Percentiles rank a stretch among this genome's conserved stretches.
These are phyloP conservation scores for Drechslera avenae DNA, from an alignment of 2,329 filamentous ascomycete genomes.

Conservation along the genomic window DNA sequence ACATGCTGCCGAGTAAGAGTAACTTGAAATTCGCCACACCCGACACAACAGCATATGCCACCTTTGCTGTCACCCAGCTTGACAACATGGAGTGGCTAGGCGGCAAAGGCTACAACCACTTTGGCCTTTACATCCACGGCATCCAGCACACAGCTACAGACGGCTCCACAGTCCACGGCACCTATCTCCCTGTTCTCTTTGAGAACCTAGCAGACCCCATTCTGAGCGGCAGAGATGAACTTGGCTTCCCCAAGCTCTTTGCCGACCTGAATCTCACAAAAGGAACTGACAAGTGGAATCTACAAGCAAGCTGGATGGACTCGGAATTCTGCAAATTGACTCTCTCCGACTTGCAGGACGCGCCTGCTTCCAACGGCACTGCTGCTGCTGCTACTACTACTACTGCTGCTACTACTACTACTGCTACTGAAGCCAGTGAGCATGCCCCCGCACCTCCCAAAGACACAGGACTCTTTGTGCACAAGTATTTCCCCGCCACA, in stretches of 20 bases:
- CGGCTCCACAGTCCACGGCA: slow-evolving; percentile 52
- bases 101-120: slow-evolving; percentile 61
- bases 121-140: slow-evolving; percentile 67
- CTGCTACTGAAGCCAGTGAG: no score
- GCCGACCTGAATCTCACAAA: slow-evolving; percentile 56
- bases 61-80: slow-evolving; percentile 48
- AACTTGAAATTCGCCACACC: slow-evolving; percentile 46
- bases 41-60: slow-evolving; percentile 48
- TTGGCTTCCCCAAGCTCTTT: slow-evolving; percentile 66
- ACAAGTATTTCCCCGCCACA: slow-evolving; percentile 64
- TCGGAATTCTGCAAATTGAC: slow-evolving; percentile 42
- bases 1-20: slow-evolving; percentile 44
- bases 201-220: slow-evolving; percentile 66
- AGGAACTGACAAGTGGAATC: slow-evolving; percentile 43
- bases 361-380: slow-evolving; percentile 11
- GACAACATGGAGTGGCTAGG: slow-evolving; percentile 65
- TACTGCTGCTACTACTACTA: not conserved
- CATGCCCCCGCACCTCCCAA: slow-evolving; percentile 2
- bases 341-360: slow-evolving; percentile 29
- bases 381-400: not conserved
- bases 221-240: slow-evolving; percentile 63
- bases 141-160: slow-evolving; percentile 61
- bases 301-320: slow-evolving; percentile 50
- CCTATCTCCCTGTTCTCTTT: slow-evolving; percentile 63
- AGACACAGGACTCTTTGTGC: slow-evolving; percentile 59